Percentiles rank a stretch among this genome's conserved stretches.
These are phyloP conservation scores for Dentipellis fragilis DNA, from an alignment of 768 basidiomycete genomes.

Conservation along the genomic window DNA sequence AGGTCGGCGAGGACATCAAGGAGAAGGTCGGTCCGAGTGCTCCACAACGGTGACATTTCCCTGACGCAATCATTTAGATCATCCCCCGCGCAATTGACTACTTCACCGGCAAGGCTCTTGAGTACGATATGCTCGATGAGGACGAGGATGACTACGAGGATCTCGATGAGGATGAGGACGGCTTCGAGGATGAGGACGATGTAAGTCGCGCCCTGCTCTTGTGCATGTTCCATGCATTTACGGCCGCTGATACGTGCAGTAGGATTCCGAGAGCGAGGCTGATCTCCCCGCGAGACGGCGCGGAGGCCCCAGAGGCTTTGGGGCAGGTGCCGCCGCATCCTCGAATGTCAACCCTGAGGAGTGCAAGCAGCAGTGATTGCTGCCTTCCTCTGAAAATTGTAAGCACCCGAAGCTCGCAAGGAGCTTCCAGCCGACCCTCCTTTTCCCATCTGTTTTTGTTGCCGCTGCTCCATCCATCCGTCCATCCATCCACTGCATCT, in stretches of 20 bases:
- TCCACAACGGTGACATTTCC: not conserved
- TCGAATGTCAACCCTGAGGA: conserved; percentile 66
- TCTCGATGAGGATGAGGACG: conserved; percentile 46
- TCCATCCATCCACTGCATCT: no score
- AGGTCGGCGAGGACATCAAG: conserved; percentile 96
- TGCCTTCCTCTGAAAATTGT: not conserved
- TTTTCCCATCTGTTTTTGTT: no score
- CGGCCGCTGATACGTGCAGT: conserved; percentile 5
- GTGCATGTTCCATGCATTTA: not conserved
- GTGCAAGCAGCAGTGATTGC: conserved; percentile 79
- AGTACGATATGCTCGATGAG: conserved; percentile 50
- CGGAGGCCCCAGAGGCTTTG: conserved; percentile 47
- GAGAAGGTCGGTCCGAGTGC: conserved; percentile 58
- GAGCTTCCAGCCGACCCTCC: no score
- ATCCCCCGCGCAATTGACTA: conserved; percentile 94
- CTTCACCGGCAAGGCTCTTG: conserved; percentile 94
- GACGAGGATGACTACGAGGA: conserved; percentile 33
- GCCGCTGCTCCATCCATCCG: no score
- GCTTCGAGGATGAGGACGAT: conserved; percentile 54
- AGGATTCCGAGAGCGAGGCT: conserved; percentile 66
- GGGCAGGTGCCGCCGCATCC: conserved; percentile 29
- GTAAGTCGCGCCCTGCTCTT: conserved; percentile 23
- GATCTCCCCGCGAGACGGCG: conserved; percentile 53
- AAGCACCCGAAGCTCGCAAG: no score
- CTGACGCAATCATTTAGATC: conserved; percentile 37